Conservation (phyloP, 176 grass and related monocot genomes). For the Themeda triandra region DNA sequence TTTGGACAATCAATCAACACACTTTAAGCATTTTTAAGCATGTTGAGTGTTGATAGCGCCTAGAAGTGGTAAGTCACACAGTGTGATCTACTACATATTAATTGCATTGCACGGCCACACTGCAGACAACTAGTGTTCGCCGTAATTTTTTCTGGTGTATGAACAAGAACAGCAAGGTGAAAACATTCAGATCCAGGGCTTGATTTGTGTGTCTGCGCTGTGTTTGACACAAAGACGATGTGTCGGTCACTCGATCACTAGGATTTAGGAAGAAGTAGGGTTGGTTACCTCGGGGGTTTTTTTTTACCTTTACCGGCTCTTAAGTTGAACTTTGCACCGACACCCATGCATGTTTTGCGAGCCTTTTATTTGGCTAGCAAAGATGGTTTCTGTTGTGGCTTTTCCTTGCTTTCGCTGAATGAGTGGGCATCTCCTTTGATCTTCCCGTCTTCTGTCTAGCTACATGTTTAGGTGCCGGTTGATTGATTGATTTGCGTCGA, state of each 20-base stretch:
- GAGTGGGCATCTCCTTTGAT: neutral
- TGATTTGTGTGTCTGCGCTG: no score
- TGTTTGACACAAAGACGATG: no score
- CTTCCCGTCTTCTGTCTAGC: neutral
- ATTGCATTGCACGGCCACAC: neutral
- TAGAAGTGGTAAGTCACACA: no score
- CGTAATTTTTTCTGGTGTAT: neutral
- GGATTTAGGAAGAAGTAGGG: neutral
- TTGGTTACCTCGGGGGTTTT: neutral
- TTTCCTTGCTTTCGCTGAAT: neutral
- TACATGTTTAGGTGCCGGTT: neutral
- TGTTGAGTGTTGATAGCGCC: no score
- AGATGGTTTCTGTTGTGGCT: constrained; percentile 11
- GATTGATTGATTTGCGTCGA: neutral
- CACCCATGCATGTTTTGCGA: neutral
- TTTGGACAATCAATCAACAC: no score
- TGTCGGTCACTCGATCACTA: neutral
- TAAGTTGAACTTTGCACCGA: constrained; percentile 8
- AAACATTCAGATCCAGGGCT: no score
- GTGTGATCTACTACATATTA: no score
- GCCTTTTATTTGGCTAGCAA: neutral
- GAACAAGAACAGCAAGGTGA: no score
- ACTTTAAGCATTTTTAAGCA: no score
- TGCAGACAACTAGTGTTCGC: neutral
- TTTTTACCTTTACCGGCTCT: neutral